Evolutionary conservation across 345 rosid genomes (phyloP).

Genomic region (Gossypioides kirkii): DNA sequence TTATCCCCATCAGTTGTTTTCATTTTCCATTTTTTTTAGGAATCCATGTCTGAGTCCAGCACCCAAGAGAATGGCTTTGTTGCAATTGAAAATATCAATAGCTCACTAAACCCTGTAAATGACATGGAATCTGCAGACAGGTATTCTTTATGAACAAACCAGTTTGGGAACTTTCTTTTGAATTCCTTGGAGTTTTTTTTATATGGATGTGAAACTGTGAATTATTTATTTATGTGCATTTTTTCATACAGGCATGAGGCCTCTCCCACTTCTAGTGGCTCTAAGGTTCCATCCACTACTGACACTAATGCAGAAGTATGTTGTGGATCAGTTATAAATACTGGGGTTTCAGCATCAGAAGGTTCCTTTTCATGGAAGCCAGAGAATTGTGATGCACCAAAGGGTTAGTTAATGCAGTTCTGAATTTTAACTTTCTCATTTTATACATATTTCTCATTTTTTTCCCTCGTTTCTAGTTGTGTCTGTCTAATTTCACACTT

Average conservation of each 20-base stretch:
- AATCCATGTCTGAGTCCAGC: constrained; percentile 43
- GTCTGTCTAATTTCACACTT: neutral
- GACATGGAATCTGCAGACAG: constrained; percentile 39
- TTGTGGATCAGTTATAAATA: constrained; percentile 25
- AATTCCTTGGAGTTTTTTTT: neutral
- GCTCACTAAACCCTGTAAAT: constrained; percentile 24
- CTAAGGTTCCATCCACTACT: constrained; percentile 25
- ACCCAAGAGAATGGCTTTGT: constrained; percentile 51
- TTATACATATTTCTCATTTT: neutral
- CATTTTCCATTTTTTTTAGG: constrained; percentile 33
- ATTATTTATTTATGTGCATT: constrained; percentile 20
- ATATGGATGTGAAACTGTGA: neutral
- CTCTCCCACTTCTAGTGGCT: constrained; percentile 30
- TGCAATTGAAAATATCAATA: constrained; percentile 38
- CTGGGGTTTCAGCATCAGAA: constrained; percentile 34
- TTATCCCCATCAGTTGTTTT: neutral
- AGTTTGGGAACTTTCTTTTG: constrained; percentile 12
- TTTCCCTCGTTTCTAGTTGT: neutral
- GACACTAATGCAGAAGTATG: constrained; percentile 42
- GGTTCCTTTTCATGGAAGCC: constrained; percentile 44
- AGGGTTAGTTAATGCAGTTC: constrained; percentile 47
- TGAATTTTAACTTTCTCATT: constrained; percentile 11
- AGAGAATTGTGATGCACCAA: constrained; percentile 63
- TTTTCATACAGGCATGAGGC: constrained; percentile 44
- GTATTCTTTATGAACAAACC: constrained; percentile 33